Evolutionary conservation across 2,329 filamentous ascomycete species (phyloP), one percentile per base, ranked within the genome.

Genomic region (Penicillium sp.): DNA sequence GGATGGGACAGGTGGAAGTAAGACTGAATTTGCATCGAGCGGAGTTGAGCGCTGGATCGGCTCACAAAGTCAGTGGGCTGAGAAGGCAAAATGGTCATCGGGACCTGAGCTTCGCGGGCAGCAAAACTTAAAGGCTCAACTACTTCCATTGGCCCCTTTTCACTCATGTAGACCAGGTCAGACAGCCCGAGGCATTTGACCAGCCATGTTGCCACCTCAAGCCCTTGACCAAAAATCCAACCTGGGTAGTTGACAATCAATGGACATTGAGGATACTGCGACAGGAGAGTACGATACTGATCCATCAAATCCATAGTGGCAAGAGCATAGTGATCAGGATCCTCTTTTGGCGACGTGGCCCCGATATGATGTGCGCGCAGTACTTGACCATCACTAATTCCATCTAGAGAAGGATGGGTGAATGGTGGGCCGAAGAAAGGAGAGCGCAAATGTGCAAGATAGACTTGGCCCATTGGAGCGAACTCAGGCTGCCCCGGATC

Each of bases 401-500:
- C 43, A 58, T 67, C 33, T 12, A 62, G 28, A 20, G 48, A 60
- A 4, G 71, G 67, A 50, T 79, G 75, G 1, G 72, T 71, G 47
- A 75, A 80, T 2, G 73, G 64, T 11, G 77, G 76, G 0, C 76
- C 75, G 28, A 80, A 67, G 28, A 74, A 67, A 3, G 73, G 69
- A 10, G 67, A 58, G 14, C 60, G 61, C 10, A 80, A 56, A 34
- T 75, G 67, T 3, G 72, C 63, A 8, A 82, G 66, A 28, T 76
- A 79, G 9, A 81, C 60, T 37, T 77, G 73, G 2, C 78, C 77
- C 42, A 75, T 74, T 5, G 76, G 67, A 1, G 70, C 70, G 48
- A 77, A 79, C 51, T 80, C 77, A 8, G 77, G 76, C 48, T 77
- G 74, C 6, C 69, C 71, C 5, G 75, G 70, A 45, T 82, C 77